Percentiles rank a stretch among this genome's conserved stretches.
These are phyloP conservation scores for Pyrenophora seminiperda DNA, from an alignment of 2,329 filamentous ascomycete genomes.

Conservation along the genomic window DNA sequence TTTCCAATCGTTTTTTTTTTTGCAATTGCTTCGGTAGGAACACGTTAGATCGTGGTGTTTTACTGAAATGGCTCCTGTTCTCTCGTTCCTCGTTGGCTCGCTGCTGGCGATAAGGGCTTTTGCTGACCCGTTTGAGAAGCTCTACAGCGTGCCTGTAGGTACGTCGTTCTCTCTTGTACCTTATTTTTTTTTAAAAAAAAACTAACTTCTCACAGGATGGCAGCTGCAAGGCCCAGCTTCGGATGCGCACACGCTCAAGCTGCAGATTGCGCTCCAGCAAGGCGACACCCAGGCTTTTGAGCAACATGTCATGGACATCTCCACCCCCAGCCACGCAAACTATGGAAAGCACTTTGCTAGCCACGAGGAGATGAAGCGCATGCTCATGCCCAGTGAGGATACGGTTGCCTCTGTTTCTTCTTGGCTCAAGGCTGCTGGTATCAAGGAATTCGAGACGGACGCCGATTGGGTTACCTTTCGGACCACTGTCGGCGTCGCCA, in stretches of 20 bases:
- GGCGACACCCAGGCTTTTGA: constrained; percentile 46
- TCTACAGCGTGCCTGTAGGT: constrained; percentile 31
- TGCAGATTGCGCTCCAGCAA: constrained; percentile 42
- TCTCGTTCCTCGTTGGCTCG: constrained; percentile 31
- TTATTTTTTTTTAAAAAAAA: too few relatives aligned
- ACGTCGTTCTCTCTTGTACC: not conserved
- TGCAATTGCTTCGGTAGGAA: constrained; percentile 10
- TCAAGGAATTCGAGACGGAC: constrained; percentile 47
- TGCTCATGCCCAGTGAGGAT: constrained; percentile 50
- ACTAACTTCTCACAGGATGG: constrained; percentile 26
- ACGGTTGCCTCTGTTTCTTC: constrained; percentile 45
- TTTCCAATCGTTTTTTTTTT: constrained; percentile 7
- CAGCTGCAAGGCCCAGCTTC: constrained; percentile 24
- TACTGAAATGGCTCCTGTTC: constrained; percentile 30
- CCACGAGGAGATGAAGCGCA: constrained; percentile 50
- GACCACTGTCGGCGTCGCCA: constrained; percentile 49
- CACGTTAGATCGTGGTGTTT: constrained; percentile 18
- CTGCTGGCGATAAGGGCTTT: constrained; percentile 29
- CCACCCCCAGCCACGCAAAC: constrained; percentile 53
- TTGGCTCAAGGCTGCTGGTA: constrained; percentile 54
- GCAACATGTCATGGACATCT: constrained; percentile 48
- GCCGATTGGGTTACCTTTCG: constrained; percentile 45
- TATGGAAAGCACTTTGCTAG: constrained; percentile 58
- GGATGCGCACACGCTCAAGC: constrained; percentile 28
- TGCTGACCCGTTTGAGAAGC: constrained; percentile 36